phyloP scores from a whole-genome alignment of 129 eudicot species.

The Glebionis coronaria region DNA sequence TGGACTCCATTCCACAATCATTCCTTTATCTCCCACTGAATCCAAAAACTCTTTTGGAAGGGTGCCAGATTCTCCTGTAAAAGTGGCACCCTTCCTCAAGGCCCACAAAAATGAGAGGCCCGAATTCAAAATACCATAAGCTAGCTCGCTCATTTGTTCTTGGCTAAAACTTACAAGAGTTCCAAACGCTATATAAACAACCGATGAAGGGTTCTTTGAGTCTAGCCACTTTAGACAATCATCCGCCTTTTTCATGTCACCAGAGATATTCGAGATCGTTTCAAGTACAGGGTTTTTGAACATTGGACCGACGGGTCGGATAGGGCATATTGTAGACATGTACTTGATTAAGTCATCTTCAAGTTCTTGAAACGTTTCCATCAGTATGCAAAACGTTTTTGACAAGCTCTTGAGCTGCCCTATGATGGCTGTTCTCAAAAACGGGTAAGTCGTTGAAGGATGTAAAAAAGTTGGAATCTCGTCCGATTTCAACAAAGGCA shows the following conservation, averaged over 20 bases:
- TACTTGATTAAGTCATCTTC: conserved; percentile 50
- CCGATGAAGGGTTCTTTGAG: conserved; percentile 46
- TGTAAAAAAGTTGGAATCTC: conserved; percentile 73
- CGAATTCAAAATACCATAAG: conserved; percentile 51
- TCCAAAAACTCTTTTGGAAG: conserved; percentile 48
- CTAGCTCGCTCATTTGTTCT: conserved; percentile 59
- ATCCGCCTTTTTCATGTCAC: conserved; percentile 46
- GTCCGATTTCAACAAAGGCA: conserved; percentile 69
- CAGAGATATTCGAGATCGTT: conserved; percentile 30
- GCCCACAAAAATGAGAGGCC: conserved; percentile 73
- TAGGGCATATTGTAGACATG: conserved; percentile 40
- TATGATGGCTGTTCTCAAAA: conserved; percentile 34
- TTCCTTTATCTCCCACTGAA: conserved; percentile 39
- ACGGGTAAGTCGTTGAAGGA: conserved; percentile 48
- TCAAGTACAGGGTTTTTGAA: conserved; percentile 40
- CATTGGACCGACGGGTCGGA: conserved; percentile 71
- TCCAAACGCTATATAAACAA: conserved; percentile 78
- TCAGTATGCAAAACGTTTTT: conserved; percentile 54
- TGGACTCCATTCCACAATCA: conserved; percentile 62
- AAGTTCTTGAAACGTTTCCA: conserved; percentile 77
- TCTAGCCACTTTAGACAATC: conserved; percentile 53
- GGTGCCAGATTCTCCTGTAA: not conserved
- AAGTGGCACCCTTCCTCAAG: conserved; percentile 34
- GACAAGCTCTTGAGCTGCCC: conserved; percentile 55
- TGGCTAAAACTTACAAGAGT: conserved; percentile 53